A percentile compares a stretch with the other conserved stretches of the same genome.
Evolutionary conservation across 352 stramenopile species (phyloP).

Genomic region (Chrysophaeum taylorii): DNA sequence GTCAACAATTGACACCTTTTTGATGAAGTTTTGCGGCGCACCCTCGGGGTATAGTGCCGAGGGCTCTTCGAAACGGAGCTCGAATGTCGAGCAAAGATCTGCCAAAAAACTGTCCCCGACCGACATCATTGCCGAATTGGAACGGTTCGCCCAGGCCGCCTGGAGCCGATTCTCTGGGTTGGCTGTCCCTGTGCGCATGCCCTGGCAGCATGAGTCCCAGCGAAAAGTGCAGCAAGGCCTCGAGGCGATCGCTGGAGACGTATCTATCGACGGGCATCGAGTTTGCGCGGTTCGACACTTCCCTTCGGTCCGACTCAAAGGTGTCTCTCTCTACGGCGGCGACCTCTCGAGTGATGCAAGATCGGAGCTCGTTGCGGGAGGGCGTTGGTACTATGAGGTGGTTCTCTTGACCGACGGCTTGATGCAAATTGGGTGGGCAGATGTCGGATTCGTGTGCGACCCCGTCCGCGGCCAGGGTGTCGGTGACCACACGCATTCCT

Average conservation of each 20-base stretch:
- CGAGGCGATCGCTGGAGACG: slow-evolving; percentile 53
- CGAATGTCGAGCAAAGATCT: no score
- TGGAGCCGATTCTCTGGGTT: no score
- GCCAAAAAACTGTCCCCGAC: no score
- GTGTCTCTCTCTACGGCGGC: slow-evolving; percentile 36
- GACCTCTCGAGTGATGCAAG: slow-evolving; percentile 34
- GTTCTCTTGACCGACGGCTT: slow-evolving; percentile 65
- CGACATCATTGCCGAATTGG: no score
- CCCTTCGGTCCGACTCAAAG: slow-evolving; percentile 50
- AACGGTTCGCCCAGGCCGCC: no score
- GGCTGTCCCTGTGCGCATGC: no score
- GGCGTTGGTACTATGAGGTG: slow-evolving; percentile 78
- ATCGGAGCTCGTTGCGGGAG: no score
- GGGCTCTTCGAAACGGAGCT: no score
- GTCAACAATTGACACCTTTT: not conserved
- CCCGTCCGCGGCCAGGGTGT: slow-evolving; percentile 69
- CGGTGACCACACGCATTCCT: slow-evolving; percentile 71
- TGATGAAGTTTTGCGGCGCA: not conserved
- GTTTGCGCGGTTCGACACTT: slow-evolving; percentile 61
- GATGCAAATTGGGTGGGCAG: slow-evolving; percentile 81
- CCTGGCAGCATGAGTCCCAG: no score
- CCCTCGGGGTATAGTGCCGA: no score
- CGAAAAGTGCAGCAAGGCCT: no score
- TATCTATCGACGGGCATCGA: slow-evolving; percentile 47
- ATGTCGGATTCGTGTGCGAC: slow-evolving; percentile 61